A percentile compares a stretch with the other conserved stretches of the same genome.
These are phyloP conservation scores for Herpetomonas tarakana DNA, from an alignment of 208 protist species.

Conservation along the genomic window DNA sequence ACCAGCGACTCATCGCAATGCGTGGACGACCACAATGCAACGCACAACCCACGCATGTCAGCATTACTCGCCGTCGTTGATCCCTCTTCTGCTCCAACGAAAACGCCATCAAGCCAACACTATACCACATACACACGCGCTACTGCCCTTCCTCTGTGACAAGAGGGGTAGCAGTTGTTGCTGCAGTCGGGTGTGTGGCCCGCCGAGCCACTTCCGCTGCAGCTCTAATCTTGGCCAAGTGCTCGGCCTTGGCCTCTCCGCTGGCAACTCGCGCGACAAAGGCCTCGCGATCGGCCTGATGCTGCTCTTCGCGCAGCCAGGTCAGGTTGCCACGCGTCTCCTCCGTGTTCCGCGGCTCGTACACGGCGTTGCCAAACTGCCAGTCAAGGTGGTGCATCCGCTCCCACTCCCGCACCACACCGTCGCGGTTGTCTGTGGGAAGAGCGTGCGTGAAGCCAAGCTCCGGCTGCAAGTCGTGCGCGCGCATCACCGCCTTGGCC, in stretches of 20 bases:
- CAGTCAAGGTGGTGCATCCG: conserved; percentile 86
- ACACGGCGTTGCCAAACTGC: conserved; percentile 92
- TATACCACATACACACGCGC: no score
- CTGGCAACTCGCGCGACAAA: conserved; percentile 52
- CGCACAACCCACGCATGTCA: no score
- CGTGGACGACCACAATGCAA: no score
- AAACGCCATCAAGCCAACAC: no score
- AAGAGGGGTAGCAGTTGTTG: not conserved
- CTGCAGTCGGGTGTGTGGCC: not conserved
- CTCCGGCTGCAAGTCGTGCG: conserved; percentile 77
- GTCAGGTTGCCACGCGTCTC: conserved; percentile 80
- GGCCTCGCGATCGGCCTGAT: conserved; percentile 49
- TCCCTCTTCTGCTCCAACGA: no score
- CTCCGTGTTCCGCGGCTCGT: conserved; percentile 63
- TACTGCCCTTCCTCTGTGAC: conserved; percentile 1
- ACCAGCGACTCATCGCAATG: no score
- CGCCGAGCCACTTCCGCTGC: conserved; percentile 22
- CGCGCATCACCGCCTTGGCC: conserved; percentile 52
- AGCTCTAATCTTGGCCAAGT: conserved; percentile 63
- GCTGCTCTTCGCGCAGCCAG: conserved; percentile 78
- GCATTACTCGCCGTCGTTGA: no score
- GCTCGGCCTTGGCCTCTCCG: conserved; percentile 61
- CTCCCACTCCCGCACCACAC: conserved; percentile 84
- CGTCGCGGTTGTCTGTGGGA: conserved; percentile 74
- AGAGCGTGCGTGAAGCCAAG: conserved; percentile 84